These are phyloP conservation scores for Aleurites moluccanus DNA, from an alignment of 441 rosid genomes.

Conservation along the genomic window DNA sequence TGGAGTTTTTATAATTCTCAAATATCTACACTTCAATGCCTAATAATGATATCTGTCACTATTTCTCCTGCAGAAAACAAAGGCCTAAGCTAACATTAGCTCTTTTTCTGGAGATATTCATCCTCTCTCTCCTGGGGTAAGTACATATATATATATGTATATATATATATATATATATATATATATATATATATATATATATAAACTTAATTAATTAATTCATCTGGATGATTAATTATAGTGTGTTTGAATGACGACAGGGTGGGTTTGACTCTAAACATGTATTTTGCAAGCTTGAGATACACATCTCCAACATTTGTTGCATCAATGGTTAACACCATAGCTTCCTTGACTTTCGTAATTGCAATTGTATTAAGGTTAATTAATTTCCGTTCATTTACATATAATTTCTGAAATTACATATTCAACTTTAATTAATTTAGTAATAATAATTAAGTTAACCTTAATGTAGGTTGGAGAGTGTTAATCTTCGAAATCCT, in stretches of 20 bases:
- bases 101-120: constrained; percentile 55
- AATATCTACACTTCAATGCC: not conserved
- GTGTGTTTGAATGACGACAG: constrained; percentile 10
- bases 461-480: constrained; percentile 45
- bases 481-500: constrained; percentile 45
- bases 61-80: constrained; percentile 41
- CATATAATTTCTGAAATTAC: not conserved
- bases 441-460: not conserved
- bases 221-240: not conserved
- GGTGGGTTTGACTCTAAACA: constrained; percentile 48
- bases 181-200: not conserved
- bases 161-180: not conserved
- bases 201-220: not conserved
- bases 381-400: constrained; percentile 5
- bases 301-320: constrained; percentile 69
- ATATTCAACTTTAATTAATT: not conserved
- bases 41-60: no score
- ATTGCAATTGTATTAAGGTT: constrained; percentile 51
- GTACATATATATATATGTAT: no score
- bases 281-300: constrained; percentile 63
- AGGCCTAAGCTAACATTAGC: constrained; percentile 58
- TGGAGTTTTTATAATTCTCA: not conserved
- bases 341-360: constrained; percentile 56
- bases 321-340: constrained; percentile 52
- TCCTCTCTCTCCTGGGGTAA: constrained; percentile 61